Base-by-base conservation (phyloP, 345 rosid genomes). In the Bruguiera parviflora region DNA sequence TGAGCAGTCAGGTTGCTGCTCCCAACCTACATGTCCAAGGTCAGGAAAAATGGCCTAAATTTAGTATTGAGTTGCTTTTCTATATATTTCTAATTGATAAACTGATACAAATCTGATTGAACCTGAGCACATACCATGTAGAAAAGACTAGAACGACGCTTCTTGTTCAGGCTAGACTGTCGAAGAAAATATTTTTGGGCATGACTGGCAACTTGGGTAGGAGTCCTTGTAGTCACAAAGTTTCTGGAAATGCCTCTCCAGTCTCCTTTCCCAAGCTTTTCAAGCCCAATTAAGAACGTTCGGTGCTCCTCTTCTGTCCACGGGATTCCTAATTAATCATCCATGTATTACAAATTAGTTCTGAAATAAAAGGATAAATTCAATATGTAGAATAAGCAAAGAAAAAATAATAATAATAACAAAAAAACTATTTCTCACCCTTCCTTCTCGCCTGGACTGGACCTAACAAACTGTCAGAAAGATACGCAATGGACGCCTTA, bases 241-340 rank as follows among this genome's bases (percentile, higher is more conserved):
- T 79, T 75, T 51, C 75, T 82, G 3, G 93, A 83, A 57, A 88
- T 88, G 67, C 90, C 93, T 68, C 89, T 88, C 93, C 93, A 88
- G 19, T 88, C 90, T 49, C 92, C 90, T 52, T 83, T 88, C 43
- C 92, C 92, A 21, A 84, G 84, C 83, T 73, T 86, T 72, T 86
- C 87, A 0, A 88, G 72, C 71, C 93, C 93, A 0, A 75, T 25
- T 21, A 88, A 67, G 75, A 88, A 86, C 4, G 60, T 61, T 71
- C 81, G 47, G 63, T 88, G 93, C 70, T 88, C 93, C 57, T 83
- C 90, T 75, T 86, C 93, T 20, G 93, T 81, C 93, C 93, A 88
- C 31, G 91, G 84, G 58, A 80, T 84, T 71, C 93, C 93, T 88
- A 31, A 56, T 56, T 22, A 55, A 32, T 28, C 47, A 73, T 8